These are phyloP conservation scores for Chrysochromulina tobinii DNA, from an alignment of 78 protist species.

Conservation along the genomic window DNA sequence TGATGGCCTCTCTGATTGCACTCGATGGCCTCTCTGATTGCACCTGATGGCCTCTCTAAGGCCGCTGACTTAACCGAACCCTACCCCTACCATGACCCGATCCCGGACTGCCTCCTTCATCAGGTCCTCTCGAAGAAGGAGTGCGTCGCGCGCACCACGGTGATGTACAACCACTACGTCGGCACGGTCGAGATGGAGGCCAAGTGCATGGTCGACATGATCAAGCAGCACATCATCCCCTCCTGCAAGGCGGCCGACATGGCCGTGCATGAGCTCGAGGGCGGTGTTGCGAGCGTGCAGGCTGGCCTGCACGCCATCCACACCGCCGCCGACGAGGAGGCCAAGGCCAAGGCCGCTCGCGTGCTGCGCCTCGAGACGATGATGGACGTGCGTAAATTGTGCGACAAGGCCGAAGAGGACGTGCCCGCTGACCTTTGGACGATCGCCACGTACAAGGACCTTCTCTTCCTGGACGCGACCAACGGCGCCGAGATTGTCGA, in stretches of 20 bases:
- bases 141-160: slow-evolving; percentile 56
- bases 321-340: neutral
- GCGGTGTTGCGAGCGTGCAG: neutral
- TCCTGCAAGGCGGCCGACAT: slow-evolving; percentile 27
- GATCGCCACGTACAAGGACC: slow-evolving; percentile 53
- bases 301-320: neutral
- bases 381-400: slow-evolving; percentile 16
- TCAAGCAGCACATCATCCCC: slow-evolving; percentile 52
- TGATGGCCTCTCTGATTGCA: too few species aligned
- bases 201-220: slow-evolving; percentile 60
- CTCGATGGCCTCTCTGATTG: too few species aligned
- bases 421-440: slow-evolving; percentile 44
- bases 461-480: slow-evolving; percentile 47
- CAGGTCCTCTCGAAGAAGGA: slow-evolving; percentile 46
- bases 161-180: slow-evolving; percentile 61
- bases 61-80: neutral
- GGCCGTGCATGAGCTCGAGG: neutral
- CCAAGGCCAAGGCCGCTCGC: slow-evolving; percentile 32
- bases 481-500: too few species aligned
- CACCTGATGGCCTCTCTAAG: too few species aligned
- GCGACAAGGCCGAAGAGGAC: slow-evolving; percentile 43
- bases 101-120: neutral
- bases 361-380: slow-evolving; percentile 53
- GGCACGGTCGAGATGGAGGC: slow-evolving; percentile 79
- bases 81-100: neutral